Evolutionary conservation across 139 green algal species (phyloP).

Genomic region (Auxenochlorella pyrenoidosa): DNA sequence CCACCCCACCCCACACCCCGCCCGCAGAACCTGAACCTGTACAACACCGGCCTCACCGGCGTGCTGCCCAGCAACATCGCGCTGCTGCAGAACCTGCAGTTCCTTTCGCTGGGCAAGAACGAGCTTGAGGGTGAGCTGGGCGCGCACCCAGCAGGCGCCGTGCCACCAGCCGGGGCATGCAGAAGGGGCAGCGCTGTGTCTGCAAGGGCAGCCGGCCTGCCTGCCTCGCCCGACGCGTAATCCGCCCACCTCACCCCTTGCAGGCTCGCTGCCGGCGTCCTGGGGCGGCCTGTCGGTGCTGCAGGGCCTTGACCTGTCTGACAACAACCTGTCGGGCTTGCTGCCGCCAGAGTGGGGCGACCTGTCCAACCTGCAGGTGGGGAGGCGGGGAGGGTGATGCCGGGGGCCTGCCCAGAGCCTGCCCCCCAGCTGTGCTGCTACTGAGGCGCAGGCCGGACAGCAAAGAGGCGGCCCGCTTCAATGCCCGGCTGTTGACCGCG

Average conservation of each 20-base stretch:
- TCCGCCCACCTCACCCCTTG: background rate
- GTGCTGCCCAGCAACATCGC: constrained; percentile 46
- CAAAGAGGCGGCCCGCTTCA: too few species aligned
- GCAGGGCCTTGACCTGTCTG: constrained; percentile 44
- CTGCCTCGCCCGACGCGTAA: too few species aligned
- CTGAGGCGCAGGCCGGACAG: too few species aligned
- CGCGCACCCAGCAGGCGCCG: background rate
- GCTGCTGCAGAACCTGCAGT: constrained; percentile 35
- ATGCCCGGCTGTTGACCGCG: too few species aligned
- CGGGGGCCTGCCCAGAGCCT: too few species aligned
- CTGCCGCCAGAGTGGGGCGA: constrained; percentile 43
- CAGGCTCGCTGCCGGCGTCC: constrained; percentile 34
- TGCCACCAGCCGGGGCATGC: too few species aligned
- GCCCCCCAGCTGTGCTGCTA: too few species aligned
- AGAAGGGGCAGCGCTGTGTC: too few species aligned
- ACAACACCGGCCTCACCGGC: constrained; percentile 10
- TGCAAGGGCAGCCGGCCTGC: too few species aligned
- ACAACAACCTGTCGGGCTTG: constrained; percentile 37
- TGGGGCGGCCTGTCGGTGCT: constrained; percentile 39
- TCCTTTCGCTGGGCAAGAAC: constrained; percentile 44
- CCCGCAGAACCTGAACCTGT: constrained; percentile 30
- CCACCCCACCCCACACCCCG: too few species aligned
- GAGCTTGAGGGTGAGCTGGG: constrained; percentile 15
- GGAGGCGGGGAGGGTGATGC: too few species aligned
- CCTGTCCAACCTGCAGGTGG: constrained; percentile 32